These are phyloP conservation scores for Fagopyrum homotropicum DNA, from an alignment of 148 eudicot species.

Conservation along the genomic window DNA sequence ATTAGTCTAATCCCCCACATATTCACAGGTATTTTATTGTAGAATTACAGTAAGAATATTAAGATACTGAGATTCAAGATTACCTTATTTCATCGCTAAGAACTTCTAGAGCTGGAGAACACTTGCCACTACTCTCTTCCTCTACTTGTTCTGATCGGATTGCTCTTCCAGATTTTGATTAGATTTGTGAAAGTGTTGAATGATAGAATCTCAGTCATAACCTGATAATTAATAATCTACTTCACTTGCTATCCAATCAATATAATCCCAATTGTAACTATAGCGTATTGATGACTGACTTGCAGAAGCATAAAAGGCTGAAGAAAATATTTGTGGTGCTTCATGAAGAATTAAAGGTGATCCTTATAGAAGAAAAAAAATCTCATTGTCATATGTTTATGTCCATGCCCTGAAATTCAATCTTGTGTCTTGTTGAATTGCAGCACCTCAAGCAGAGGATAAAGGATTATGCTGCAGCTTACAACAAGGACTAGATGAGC, in stretches of 20 bases:
- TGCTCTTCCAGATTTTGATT: not conserved
- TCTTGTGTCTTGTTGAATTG: slow-evolving; percentile 1
- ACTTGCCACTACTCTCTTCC: not conserved
- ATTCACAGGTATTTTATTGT: not conserved
- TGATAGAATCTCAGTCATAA: not conserved
- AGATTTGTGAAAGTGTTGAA: not conserved
- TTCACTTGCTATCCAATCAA: not conserved
- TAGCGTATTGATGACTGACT: slow-evolving; percentile 9
- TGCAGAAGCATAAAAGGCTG: slow-evolving; percentile 77
- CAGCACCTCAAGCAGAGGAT: slow-evolving; percentile 87
- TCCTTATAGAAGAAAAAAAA: not conserved
- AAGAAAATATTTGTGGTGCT: slow-evolving; percentile 89
- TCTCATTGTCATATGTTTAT: not conserved
- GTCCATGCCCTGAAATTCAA: too few relatives aligned
- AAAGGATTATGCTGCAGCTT: slow-evolving; percentile 46
- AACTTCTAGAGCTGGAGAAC: not conserved
- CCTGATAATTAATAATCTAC: too few relatives aligned
- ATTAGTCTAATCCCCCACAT: not conserved
- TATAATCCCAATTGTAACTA: not conserved
- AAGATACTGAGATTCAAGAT: not conserved
- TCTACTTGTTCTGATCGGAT: not conserved
- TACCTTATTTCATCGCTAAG: not conserved
- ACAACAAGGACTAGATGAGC: slow-evolving; percentile 32
- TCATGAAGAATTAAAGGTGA: slow-evolving; percentile 88
- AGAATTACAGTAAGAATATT: not conserved